Evolutionary conservation across 2,329 filamentous ascomycete genomes (phyloP), one percentile per base, ranked within the genome.

Genomic region (Cladosporium phlei): DNA sequence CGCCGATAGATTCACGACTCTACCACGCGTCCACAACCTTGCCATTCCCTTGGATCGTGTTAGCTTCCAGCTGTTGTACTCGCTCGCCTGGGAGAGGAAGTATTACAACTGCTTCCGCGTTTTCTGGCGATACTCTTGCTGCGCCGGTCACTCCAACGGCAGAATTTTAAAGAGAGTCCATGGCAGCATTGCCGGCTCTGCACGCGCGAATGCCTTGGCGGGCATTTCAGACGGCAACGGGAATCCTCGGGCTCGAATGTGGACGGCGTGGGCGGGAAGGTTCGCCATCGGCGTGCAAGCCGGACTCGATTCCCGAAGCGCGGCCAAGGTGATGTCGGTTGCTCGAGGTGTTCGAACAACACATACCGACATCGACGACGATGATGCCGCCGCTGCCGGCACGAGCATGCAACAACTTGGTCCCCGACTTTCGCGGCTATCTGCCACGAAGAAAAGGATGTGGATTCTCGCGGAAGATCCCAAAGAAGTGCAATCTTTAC

Each of bases 101-200:
- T 54, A 51, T 39, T 59, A 52, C 51, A 65, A 65, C 34, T 54
- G 57, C 37, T 42, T 60, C n/a, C 52, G 60, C 14, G 57, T 64
- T 2, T 46, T 65, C 14, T 66, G 62, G 62, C 55, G 59, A 6
- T 62, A 65, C 47, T 61, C 61, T 12, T 64, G 60, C 46, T 51
- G 53, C 12, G 38, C 49, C 16, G 60, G 60, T 3, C 43, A 59
- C 12, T 51, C 59, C 5, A 35, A 37, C 4, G 40, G 30, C n/a
- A 5, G 19, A 4, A 49, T 58, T 37, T 29, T 43, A 4, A 14
- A 29, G 16, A 48, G 43, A 22, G 48, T 61, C 12, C 14, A 40
- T 4, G 12, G 24, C 3, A 57, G 51, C 35, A 22, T 59, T 34
- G 9, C 35, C 1, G 24, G 24, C 16, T 14, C 24, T 5, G 10